phyloP scores from a whole-genome alignment of 345 rosid species.

The Carallia brachiata region DNA sequence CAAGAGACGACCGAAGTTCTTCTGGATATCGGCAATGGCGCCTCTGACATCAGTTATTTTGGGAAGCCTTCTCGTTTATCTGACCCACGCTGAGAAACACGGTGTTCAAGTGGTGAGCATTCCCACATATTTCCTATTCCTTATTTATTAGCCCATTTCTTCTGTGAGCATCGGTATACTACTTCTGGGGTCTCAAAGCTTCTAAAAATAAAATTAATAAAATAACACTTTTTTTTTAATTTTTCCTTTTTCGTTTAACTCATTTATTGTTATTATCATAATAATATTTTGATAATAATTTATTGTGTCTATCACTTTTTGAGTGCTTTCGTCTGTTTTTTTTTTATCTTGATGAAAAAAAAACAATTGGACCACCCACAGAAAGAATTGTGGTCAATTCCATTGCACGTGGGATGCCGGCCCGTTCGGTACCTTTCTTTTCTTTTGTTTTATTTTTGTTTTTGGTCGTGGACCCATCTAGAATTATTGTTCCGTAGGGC shows the following conservation, averaged over 20 bases:
- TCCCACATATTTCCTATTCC: neutral
- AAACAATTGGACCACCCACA: conserved; percentile 6
- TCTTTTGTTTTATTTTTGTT: neutral
- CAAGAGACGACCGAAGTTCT: conserved; percentile 64
- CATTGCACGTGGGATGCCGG: neutral
- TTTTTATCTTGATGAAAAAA: no score
- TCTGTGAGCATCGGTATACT: no score
- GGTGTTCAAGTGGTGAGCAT: conserved; percentile 86
- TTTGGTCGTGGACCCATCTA: neutral
- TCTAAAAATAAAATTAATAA: no score
- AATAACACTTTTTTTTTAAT: no score
- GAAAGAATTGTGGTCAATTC: neutral
- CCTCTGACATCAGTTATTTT: conserved; percentile 81
- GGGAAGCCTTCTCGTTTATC: conserved; percentile 83
- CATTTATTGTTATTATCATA: no score
- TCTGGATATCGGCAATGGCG: conserved; percentile 90
- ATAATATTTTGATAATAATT: no score
- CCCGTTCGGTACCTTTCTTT: neutral
- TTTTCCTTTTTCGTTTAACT: no score
- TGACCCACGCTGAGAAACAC: conserved; percentile 89
- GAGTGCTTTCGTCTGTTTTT: no score
- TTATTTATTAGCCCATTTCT: no score
- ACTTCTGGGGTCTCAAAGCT: no score
- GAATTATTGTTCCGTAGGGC: neutral
- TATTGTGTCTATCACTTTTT: no score